Evolutionary conservation across 2,329 filamentous ascomycete species (phyloP).

Genomic region (Colletotrichum tofieldiae): DNA sequence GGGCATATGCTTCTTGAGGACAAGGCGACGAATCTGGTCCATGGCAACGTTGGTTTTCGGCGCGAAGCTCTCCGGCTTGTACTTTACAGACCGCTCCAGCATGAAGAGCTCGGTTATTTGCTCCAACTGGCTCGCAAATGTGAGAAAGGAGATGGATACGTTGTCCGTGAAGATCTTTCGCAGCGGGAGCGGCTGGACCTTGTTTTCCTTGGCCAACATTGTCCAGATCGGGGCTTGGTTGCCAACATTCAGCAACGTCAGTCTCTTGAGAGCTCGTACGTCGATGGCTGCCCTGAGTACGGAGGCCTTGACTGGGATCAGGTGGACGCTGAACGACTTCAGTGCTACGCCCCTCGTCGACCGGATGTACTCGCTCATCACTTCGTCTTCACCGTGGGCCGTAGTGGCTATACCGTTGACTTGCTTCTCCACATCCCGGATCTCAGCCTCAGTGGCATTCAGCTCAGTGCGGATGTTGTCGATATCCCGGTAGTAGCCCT

Average conservation of each 20-base stretch:
- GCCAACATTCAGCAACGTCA: conserved; percentile 77
- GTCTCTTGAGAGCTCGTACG: conserved; percentile 66
- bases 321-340: conserved; percentile 68
- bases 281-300: conserved; percentile 72
- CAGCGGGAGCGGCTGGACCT: conserved; percentile 65
- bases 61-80: conserved; percentile 68
- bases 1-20: conserved; percentile 71
- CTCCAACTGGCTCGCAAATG: conserved; percentile 67
- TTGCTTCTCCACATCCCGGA: conserved; percentile 52
- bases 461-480: conserved; percentile 55
- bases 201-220: conserved; percentile 69
- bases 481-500: conserved; percentile 51
- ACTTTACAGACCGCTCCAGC: conserved; percentile 67
- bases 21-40: conserved; percentile 70
- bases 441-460: conserved; percentile 55
- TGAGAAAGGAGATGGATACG: conserved; percentile 69
- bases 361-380: conserved; percentile 69
- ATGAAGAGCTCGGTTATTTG: conserved; percentile 73
- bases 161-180: conserved; percentile 76
- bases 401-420: conserved; percentile 29
- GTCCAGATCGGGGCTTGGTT: conserved; percentile 74
- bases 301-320: conserved; percentile 73
- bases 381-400: conserved; percentile 45
- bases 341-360: conserved; percentile 72
- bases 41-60: conserved; percentile 66